phyloP scores from a whole-genome alignment of 2,329 filamentous ascomycete genomes.

The Botrytis hyacinthi region DNA sequence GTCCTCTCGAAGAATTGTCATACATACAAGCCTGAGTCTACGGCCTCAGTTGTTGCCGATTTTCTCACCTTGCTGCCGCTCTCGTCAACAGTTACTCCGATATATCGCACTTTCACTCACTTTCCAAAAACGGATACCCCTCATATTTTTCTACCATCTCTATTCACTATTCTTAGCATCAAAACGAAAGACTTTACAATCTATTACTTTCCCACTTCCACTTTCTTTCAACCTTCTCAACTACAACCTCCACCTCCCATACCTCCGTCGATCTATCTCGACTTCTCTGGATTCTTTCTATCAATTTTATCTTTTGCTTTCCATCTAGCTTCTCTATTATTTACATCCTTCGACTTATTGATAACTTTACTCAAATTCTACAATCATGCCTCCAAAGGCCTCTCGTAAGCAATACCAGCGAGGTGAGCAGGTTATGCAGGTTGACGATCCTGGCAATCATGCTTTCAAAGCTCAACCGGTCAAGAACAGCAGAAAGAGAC shows the following conservation, averaged over 20 bases:
- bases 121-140: background rate
- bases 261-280: background rate
- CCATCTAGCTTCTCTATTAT: background rate
- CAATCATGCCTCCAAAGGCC: background rate
- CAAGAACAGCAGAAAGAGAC: background rate
- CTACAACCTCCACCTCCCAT: background rate
- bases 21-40: background rate
- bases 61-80: background rate
- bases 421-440: background rate
- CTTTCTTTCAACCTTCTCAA: background rate
- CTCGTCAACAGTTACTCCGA: background rate
- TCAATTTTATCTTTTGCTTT: background rate
- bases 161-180: constrained; percentile 11
- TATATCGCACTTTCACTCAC: background rate
- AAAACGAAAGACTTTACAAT: background rate
- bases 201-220: background rate
- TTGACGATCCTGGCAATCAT: background rate
- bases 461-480: background rate
- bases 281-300: background rate
- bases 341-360: background rate
- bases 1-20: too few relatives aligned
- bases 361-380: background rate
- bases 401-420: background rate
- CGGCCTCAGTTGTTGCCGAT: background rate
- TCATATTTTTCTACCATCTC: background rate